Conservation (phyloP, 2,329 filamentous ascomycete species). For the Aspergillus sp. region DNA sequence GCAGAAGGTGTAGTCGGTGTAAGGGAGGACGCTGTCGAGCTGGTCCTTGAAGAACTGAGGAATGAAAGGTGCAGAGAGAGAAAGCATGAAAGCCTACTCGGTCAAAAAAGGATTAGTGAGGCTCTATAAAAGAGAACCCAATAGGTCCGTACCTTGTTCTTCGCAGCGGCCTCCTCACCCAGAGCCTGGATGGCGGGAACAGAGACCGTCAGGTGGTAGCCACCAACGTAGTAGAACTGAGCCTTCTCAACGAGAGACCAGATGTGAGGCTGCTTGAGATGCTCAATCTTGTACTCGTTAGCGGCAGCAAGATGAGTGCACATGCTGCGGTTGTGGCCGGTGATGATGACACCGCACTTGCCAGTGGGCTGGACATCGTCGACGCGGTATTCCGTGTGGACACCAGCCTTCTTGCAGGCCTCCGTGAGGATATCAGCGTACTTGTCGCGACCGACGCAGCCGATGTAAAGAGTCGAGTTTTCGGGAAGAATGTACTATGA, state of each 20-base stretch:
- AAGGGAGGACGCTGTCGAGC: slow-evolving; percentile 79
- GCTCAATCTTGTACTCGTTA: slow-evolving; percentile 94
- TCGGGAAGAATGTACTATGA: slow-evolving; percentile 79
- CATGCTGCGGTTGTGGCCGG: slow-evolving; percentile 91
- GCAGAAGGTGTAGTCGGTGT: slow-evolving; percentile 94
- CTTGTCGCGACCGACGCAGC: slow-evolving; percentile 93
- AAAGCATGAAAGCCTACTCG: slow-evolving; percentile 70
- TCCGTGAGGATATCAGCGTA: slow-evolving; percentile 86
- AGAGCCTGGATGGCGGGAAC: slow-evolving; percentile 86
- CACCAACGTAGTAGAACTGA: slow-evolving; percentile 87
- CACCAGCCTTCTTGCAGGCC: slow-evolving; percentile 81
- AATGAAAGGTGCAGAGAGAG: slow-evolving; percentile 94
- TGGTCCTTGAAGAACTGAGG: slow-evolving; percentile 96
- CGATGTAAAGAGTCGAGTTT: slow-evolving; percentile 89
- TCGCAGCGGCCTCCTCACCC: slow-evolving; percentile 80
- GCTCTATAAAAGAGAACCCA: background rate
- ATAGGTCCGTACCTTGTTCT: slow-evolving; percentile 68
- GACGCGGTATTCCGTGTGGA: slow-evolving; percentile 92
- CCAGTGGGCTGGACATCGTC: slow-evolving; percentile 83
- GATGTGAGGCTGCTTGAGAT: slow-evolving; percentile 86
- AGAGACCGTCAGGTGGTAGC: slow-evolving; percentile 96
- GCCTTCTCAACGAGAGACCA: slow-evolving; percentile 91
- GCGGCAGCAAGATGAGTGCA: slow-evolving; percentile 94
- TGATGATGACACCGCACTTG: slow-evolving; percentile 95
- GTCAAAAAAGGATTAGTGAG: slow-evolving; percentile 3